A percentile compares a stretch with the other conserved stretches of the same genome.
These are phyloP conservation scores for Salisapilia sapeloensis DNA, from an alignment of 352 stramenopile genomes.

Conservation along the genomic window DNA sequence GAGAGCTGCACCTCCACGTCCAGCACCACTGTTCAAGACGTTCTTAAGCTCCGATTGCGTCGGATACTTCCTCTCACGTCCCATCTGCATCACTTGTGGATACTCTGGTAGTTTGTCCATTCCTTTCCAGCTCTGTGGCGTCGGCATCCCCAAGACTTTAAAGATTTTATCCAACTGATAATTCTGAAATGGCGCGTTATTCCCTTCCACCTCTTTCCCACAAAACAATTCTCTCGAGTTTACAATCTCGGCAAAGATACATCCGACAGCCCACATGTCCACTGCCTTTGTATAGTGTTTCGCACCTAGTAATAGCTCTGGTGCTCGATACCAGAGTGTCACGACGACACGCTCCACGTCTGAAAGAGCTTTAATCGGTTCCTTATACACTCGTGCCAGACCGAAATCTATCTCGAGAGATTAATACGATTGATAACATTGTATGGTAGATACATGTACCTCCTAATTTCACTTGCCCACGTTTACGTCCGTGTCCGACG, in stretches of 20 bases:
- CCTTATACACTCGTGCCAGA: slow-evolving; percentile 75
- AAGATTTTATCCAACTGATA: slow-evolving; percentile 85
- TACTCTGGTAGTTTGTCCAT: slow-evolving; percentile 75
- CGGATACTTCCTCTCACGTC: slow-evolving; percentile 69
- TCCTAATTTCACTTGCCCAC: slow-evolving; percentile 70
- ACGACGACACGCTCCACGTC: slow-evolving; percentile 88
- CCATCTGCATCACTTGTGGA: slow-evolving; percentile 70
- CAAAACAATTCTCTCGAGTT: slow-evolving; percentile 78
- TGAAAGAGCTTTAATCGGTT: slow-evolving; percentile 77
- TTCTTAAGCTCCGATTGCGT: slow-evolving; percentile 71
- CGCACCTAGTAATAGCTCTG: slow-evolving; percentile 86
- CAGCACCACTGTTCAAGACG: slow-evolving; percentile 66
- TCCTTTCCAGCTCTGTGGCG: slow-evolving; percentile 65
- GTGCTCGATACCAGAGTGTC: slow-evolving; percentile 92
- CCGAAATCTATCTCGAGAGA: slow-evolving; percentile 59
- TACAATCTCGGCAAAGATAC: slow-evolving; percentile 90
- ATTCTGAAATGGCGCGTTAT: slow-evolving; percentile 80
- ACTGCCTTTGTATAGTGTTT: slow-evolving; percentile 89
- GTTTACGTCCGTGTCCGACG: slow-evolving; percentile 64
- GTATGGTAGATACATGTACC: slow-evolving; percentile 6
- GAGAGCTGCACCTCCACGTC: slow-evolving; percentile 46
- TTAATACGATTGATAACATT: slow-evolving; percentile 1
- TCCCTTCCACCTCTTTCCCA: slow-evolving; percentile 76
- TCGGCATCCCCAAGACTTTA: slow-evolving; percentile 79
- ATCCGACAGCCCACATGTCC: slow-evolving; percentile 94